Evolutionary conservation across 176 grass and related monocot genomes (phyloP).

Genomic region (Otatea glauca): DNA sequence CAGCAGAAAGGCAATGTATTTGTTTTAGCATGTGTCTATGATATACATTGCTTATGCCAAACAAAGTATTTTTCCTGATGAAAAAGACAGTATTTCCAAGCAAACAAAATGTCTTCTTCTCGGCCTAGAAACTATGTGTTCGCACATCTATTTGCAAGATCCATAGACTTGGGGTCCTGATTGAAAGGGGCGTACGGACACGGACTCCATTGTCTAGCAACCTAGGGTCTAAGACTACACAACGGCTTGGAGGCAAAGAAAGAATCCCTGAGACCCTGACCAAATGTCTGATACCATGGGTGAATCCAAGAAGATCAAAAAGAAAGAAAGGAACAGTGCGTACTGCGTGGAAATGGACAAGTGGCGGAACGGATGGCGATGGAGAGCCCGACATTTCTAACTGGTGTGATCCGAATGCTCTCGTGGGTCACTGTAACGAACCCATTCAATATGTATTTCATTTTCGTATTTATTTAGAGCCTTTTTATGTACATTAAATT

Average conservation of each 20-base stretch:
- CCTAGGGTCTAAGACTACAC: background rate
- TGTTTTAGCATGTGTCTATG: background rate
- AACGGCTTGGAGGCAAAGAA: background rate
- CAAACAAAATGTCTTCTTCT: background rate
- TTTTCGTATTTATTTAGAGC: too few relatives aligned
- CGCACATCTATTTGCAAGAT: background rate
- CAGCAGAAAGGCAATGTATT: background rate
- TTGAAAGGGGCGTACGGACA: background rate
- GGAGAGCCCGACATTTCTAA: background rate
- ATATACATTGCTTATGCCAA: background rate
- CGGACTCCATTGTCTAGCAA: background rate
- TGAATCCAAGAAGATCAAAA: background rate
- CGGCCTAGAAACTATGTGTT: background rate
- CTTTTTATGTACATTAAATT: too few relatives aligned
- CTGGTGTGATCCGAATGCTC: background rate
- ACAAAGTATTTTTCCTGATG: background rate
- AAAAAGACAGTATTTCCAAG: background rate
- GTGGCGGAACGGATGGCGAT: background rate
- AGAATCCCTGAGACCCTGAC: background rate
- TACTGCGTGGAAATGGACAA: background rate
- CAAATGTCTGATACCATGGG: background rate
- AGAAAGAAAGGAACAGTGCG: constrained; percentile 7
- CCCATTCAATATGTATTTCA: too few relatives aligned
- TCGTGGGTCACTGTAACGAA: constrained; percentile 2
- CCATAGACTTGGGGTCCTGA: background rate